Evolutionary conservation across 768 basidiomycete species (phyloP).

Genomic region (Tephrocybe sp.): DNA sequence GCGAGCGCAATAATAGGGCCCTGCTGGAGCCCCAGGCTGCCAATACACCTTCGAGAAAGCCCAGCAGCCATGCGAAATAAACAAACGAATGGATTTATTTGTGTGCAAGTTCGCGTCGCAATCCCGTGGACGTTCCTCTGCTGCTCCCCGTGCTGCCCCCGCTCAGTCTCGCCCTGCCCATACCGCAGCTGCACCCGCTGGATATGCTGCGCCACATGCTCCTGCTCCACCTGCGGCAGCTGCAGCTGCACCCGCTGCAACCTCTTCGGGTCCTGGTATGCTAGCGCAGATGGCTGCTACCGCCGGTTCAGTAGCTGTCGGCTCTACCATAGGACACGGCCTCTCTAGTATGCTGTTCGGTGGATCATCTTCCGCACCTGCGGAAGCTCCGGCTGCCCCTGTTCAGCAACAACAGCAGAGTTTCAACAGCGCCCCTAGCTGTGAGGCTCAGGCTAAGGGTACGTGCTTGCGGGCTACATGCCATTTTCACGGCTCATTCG

Average conservation of each 20-base stretch:
- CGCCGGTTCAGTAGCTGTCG: conserved; percentile 86
- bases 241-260: conserved; percentile 41
- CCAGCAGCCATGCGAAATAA: conserved; percentile 19
- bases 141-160: conserved; percentile 47
- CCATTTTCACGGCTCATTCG: background rate
- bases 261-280: conserved; percentile 62
- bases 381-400: conserved; percentile 51
- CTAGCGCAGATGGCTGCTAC: conserved; percentile 86
- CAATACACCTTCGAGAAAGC: conserved; percentile 16
- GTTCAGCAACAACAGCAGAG: conserved; percentile 45
- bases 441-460: conserved; percentile 85
- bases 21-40: conserved; percentile 12
- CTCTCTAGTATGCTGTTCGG: conserved; percentile 89
- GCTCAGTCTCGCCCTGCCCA: conserved; percentile 47
- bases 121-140: conserved; percentile 73
- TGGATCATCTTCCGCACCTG: conserved; percentile 47
- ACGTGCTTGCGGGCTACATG: conserved; percentile 9
- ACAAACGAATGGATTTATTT: no score
- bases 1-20: conserved; percentile 6
- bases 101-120: conserved; percentile 23
- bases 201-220: conserved; percentile 38
- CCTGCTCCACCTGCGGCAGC: conserved; percentile 45
- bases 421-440: conserved; percentile 46
- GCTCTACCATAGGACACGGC: conserved; percentile 89
- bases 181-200: conserved; percentile 51